Evolutionary conservation across 495 filamentous ascomycete species (phyloP).

Genomic region (Cetradonia linearis): DNA sequence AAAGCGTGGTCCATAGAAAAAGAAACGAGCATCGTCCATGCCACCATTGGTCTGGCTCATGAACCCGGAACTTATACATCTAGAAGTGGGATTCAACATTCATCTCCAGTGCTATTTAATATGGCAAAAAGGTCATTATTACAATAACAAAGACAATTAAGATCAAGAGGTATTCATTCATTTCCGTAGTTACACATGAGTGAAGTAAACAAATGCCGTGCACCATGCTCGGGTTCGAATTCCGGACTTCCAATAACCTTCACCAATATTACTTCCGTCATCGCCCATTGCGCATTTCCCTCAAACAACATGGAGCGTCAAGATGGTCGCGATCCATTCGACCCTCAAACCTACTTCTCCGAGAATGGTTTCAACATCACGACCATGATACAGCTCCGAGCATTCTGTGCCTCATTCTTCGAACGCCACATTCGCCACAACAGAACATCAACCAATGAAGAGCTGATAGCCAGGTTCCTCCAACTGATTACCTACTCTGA

Average conservation of each 20-base stretch:
- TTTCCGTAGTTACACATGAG: neutral
- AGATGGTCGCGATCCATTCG: constrained; percentile 1
- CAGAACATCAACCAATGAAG: neutral
- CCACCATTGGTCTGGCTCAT: too few relatives aligned
- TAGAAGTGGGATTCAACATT: too few relatives aligned
- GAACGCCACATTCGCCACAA: neutral
- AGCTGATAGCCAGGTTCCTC: neutral
- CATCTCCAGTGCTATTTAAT: neutral
- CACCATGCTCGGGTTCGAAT: neutral
- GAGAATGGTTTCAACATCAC: constrained; percentile 1
- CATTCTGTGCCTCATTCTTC: constrained; percentile 1
- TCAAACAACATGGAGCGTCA: neutral
- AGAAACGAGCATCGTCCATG: too few relatives aligned
- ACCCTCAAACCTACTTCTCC: neutral
- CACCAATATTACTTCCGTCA: neutral
- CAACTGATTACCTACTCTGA: neutral
- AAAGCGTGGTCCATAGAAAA: too few relatives aligned
- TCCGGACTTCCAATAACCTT: neutral
- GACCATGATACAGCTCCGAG: constrained; percentile 5
- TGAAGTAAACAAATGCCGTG: neutral
- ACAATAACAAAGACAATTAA: neutral
- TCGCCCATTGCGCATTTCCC: neutral
- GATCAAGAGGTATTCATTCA: neutral
- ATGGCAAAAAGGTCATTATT: neutral
- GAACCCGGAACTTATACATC: too few relatives aligned